Conservation (phyloP, 2,329 filamentous ascomycete genomes). For the Metarhizium brunneum region DNA sequence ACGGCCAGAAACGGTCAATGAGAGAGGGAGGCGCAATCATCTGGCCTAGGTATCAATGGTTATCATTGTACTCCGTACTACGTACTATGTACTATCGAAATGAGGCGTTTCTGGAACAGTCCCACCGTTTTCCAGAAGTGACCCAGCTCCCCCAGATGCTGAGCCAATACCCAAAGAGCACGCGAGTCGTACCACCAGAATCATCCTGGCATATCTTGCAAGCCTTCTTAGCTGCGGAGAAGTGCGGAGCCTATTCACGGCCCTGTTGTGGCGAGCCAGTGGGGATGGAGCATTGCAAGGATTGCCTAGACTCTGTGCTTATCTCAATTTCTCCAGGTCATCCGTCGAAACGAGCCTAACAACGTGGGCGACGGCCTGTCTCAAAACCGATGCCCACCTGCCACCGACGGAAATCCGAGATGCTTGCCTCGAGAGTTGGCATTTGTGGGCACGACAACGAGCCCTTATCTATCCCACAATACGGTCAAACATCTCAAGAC, state of each 20-base stretch:
- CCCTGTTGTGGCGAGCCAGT: not conserved
- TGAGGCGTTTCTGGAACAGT: not conserved
- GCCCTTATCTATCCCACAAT: not conserved
- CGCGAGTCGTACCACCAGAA: not conserved
- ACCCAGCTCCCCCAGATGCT: not conserved
- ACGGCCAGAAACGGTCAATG: not conserved
- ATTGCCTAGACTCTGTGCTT: not conserved
- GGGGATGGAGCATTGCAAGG: not conserved
- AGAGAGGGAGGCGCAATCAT: not conserved
- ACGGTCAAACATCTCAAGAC: no score
- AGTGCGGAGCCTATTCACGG: not conserved
- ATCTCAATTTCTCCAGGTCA: not conserved
- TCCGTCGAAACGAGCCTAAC: not conserved
- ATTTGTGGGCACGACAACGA: not conserved
- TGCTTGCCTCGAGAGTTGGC: not conserved
- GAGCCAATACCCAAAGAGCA: not conserved
- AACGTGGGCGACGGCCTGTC: not conserved
- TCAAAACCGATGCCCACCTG: not conserved
- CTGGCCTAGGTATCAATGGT: not conserved
- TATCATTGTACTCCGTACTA: not conserved
- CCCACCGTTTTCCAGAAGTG: not conserved
- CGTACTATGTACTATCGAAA: not conserved
- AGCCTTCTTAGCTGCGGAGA: not conserved
- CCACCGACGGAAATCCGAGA: not conserved
- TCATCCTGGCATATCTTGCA: not conserved